A percentile compares a stretch with the other conserved stretches of the same genome.
These are phyloP conservation scores for Lignosus rhinocerotis DNA, from an alignment of 1,284 basidiomycete genomes.

Conservation along the genomic window DNA sequence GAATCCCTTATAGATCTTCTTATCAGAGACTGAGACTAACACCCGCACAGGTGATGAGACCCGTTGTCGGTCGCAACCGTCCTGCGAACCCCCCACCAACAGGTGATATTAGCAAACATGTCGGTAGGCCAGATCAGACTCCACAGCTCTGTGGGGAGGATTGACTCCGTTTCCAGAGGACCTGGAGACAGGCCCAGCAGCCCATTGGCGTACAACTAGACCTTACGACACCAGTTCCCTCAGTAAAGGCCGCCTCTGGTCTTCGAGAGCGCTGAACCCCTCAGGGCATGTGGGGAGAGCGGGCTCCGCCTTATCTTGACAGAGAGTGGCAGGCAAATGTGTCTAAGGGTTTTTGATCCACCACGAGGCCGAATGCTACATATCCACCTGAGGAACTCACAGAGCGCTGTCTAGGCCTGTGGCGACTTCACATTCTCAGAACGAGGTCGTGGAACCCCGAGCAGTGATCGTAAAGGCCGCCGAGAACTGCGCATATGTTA, in stretches of 20 bases:
- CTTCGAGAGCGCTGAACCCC: not conserved
- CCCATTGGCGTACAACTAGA: not conserved
- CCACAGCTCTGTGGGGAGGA: not conserved
- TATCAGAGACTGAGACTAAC: conserved; percentile 8
- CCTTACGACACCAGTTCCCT: not conserved
- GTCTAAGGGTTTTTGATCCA: not conserved
- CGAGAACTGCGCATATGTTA: not conserved
- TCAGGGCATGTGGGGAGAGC: not conserved
- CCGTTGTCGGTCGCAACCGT: not conserved
- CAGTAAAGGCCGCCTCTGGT: not conserved
- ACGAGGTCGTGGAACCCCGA: not conserved
- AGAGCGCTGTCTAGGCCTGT: no score
- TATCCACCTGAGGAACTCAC: no score
- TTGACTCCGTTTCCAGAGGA: not conserved
- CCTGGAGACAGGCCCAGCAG: not conserved
- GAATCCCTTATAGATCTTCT: conserved; percentile 1
- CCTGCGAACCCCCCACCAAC: conserved; percentile 2
- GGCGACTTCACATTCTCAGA: not conserved
- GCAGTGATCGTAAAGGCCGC: not conserved
- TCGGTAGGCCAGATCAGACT: not conserved
- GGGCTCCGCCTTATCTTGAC: not conserved
- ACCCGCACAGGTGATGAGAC: not conserved
- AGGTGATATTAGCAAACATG: not conserved
- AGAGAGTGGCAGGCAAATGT: not conserved
- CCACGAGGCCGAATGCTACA: not conserved